These are phyloP conservation scores for Tanacetum coccineum DNA, from an alignment of 129 eudicot species.

Conservation along the genomic window DNA sequence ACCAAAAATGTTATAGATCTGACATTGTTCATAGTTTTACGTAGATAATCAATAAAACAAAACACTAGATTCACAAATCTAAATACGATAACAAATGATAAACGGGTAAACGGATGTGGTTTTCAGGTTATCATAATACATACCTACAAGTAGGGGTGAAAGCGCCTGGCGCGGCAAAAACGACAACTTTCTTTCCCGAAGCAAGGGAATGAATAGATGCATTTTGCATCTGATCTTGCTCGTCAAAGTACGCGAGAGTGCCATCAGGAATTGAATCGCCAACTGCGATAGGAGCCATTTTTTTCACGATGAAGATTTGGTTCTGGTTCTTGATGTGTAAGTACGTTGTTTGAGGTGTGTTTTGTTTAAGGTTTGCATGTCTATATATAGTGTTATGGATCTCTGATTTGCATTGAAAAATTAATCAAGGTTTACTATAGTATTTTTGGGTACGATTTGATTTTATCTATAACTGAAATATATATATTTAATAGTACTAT, in stretches of 20 bases:
- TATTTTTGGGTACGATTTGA: no score
- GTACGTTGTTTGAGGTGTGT: not conserved
- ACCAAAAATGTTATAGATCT: no score
- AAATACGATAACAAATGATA: not conserved
- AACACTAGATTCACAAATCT: no score
- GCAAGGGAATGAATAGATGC: constrained; percentile 66
- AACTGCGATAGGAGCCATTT: constrained; percentile 71
- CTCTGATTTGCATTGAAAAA: not conserved
- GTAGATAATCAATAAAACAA: no score
- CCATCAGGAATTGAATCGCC: constrained; percentile 77
- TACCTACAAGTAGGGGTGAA: constrained; percentile 87
- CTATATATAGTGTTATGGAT: not conserved
- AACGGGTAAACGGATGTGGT: no score
- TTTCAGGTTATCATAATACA: no score
- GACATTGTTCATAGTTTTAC: no score
- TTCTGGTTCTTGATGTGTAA: not conserved
- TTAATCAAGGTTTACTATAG: no score
- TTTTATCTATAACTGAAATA: no score
- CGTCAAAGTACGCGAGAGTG: constrained; percentile 47
- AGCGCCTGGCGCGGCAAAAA: constrained; percentile 79
- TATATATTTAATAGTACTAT: no score
- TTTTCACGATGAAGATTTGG: not conserved
- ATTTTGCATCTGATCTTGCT: constrained; percentile 46
- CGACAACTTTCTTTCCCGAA: constrained; percentile 65
- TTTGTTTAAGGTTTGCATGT: not conserved